These are phyloP conservation scores for Scenedesmus sp. DNA, from an alignment of 163 green algal species.

Conservation along the genomic window DNA sequence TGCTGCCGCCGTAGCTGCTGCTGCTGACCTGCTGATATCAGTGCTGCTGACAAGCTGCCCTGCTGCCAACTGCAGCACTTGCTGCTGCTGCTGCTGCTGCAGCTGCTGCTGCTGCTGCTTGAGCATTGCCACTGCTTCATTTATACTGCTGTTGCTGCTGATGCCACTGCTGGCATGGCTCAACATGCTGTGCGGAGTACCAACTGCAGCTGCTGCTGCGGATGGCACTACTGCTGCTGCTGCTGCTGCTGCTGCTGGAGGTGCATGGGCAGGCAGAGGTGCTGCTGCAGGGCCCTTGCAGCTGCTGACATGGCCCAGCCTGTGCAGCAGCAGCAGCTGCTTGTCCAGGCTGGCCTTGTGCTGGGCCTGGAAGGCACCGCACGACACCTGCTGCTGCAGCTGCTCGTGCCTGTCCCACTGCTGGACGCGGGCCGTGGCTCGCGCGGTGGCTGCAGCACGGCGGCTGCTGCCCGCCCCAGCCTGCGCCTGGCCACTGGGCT, in stretches of 20 bases:
- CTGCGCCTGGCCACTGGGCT: background rate
- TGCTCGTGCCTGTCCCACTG: background rate
- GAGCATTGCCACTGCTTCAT: background rate
- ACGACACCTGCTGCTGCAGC: background rate
- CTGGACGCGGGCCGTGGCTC: background rate
- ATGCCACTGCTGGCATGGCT: background rate
- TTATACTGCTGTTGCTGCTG: background rate
- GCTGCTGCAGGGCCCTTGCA: background rate
- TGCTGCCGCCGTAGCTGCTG: background rate
- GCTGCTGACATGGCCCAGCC: background rate
- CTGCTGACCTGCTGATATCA: background rate
- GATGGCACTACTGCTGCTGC: background rate
- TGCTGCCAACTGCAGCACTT: background rate
- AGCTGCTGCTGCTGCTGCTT: conserved; percentile 12
- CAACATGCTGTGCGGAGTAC: background rate
- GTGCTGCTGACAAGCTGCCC: background rate
- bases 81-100: background rate
- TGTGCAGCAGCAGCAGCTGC: conserved; percentile 10
- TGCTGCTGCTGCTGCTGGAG: background rate
- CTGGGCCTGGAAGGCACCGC: background rate
- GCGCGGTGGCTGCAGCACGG: background rate
- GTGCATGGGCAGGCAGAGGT: background rate
- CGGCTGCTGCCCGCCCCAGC: background rate
- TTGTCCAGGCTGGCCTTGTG: background rate
- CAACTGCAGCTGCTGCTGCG: background rate